phyloP scores from a whole-genome alignment of 805 yeast genomes.

The Candida schatavii region DNA sequence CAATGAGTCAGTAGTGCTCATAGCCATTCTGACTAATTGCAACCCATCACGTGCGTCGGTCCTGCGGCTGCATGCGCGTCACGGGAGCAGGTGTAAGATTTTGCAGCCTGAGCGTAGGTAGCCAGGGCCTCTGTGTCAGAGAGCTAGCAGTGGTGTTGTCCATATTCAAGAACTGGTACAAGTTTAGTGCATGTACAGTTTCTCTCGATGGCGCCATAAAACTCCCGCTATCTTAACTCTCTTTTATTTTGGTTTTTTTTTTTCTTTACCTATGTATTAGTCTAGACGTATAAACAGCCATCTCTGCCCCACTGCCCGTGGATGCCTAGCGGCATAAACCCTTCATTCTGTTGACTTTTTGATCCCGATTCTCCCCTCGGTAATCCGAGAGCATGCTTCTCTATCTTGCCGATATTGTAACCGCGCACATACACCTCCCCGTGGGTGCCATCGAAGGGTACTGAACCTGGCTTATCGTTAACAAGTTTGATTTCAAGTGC shows the following conservation, averaged over 20 bases:
- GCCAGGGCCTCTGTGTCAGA: too few relatives aligned
- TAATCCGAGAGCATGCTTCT: conserved; percentile 10
- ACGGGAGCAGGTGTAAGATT: too few relatives aligned
- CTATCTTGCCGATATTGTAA: conserved; percentile 55
- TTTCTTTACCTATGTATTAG: neutral
- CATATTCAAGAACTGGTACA: too few relatives aligned
- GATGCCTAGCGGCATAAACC: conserved; percentile 45
- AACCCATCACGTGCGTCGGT: too few relatives aligned
- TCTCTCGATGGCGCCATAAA: neutral
- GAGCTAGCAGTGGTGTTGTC: too few relatives aligned
- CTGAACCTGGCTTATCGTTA: conserved; percentile 16
- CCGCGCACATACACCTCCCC: conserved; percentile 63
- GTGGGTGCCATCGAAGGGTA: conserved; percentile 29
- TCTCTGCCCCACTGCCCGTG: conserved; percentile 65
- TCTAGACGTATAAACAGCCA: conserved; percentile 60
- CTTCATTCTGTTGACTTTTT: conserved; percentile 21
- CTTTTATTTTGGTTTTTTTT: neutral
- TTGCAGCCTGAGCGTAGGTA: too few relatives aligned
- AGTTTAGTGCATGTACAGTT: too few relatives aligned
- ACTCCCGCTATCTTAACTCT: neutral
- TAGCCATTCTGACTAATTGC: too few relatives aligned
- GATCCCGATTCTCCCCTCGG: conserved; percentile 7
- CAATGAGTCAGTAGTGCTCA: too few relatives aligned
- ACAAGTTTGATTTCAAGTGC: conserved; percentile 58
- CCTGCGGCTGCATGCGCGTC: too few relatives aligned